Conservation (phyloP, 1,284 basidiomycete genomes). For the Irpex lacteus region DNA sequence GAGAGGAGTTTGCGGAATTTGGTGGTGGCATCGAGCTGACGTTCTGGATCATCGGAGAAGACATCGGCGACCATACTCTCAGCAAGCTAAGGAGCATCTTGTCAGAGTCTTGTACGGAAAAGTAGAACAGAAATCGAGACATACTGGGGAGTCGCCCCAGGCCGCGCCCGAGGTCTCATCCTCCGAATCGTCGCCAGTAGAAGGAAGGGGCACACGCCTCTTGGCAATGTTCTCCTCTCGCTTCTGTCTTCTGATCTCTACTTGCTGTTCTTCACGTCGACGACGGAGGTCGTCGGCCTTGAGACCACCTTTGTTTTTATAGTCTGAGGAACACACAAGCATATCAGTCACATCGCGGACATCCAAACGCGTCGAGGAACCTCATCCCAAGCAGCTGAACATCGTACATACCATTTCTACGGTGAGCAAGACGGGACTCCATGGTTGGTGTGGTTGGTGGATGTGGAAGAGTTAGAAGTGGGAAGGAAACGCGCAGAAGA, state of each 20-base stretch:
- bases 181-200: slow-evolving; percentile 77
- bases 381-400: slow-evolving; percentile 1
- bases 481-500: slow-evolving; percentile 25
- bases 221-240: slow-evolving; percentile 97
- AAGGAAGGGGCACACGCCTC: slow-evolving; percentile 86
- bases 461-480: slow-evolving; percentile 18
- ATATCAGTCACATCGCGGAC: slow-evolving; percentile 31
- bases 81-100: slow-evolving; percentile 56
- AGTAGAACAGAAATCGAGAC: slow-evolving; percentile 26
- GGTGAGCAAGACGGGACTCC: slow-evolving; percentile 34
- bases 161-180: slow-evolving; percentile 66
- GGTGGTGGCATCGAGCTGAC: slow-evolving; percentile 92
- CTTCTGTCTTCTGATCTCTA: slow-evolving; percentile 96
- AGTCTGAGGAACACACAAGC: slow-evolving; percentile 35
- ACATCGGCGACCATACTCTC: slow-evolving; percentile 94
- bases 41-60: slow-evolving; percentile 89
- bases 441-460: slow-evolving; percentile 24
- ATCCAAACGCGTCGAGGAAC: slow-evolving; percentile 9
- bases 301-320: slow-evolving; percentile 80
- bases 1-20: slow-evolving; percentile 98
- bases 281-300: slow-evolving; percentile 88
- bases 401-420: slow-evolving; percentile 56
- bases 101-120: slow-evolving; percentile 13
- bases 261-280: slow-evolving; percentile 94
- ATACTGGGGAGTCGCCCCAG: slow-evolving; percentile 73